Base-by-base conservation (phyloP, 257 asterid genomes). In the Lantana camara region DNA sequence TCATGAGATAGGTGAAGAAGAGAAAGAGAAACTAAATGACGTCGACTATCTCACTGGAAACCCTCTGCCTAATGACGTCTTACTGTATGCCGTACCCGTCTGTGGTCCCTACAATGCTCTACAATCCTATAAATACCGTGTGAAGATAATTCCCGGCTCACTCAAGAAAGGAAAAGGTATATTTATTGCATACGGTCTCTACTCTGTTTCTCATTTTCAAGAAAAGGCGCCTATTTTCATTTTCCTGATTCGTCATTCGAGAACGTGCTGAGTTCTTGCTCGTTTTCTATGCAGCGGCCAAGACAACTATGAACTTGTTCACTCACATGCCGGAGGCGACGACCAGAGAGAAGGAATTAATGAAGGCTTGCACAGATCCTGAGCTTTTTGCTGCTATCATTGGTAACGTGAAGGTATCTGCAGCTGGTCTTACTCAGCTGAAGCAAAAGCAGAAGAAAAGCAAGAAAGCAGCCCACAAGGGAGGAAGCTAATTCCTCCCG, bases 291-390 rank as follows among this genome's bases (percentile, higher is more conserved):
- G 75, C 95, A 92, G 99, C 99, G 80, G 99, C 93, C 14, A 93
- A 93, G 78, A 84, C 89, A 1, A 91, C 95, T 21, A 87, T 90
- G 90, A 86, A 79, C 77, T 80, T 90, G 82, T 93, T 90, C 56
- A 67, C 84, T 65, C 97, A 85, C 76, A 81, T 84, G 81, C 58
- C 83, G 0, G 99, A 89, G 70, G 84, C 99, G 15, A 74, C 91
- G 20, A 74, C 50, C 51, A 80, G 99, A 73, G 99, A 93, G 78
- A 93, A 87, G 82, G 98, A 92, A 78, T 44, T 92, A 70, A 92
- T 92, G 96, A 92, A 92, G 86, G 97, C 91, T 9, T 89, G 97
- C 85, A 89, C 98, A n/a, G 98, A 92, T 69, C 89, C 97, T 24
- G 99, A 93, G 76, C 96, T 93, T 35, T 88, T 87, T 67, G 96